These are phyloP conservation scores for Huntiella bhutanensis DNA, from an alignment of 2,329 filamentous ascomycete species.

Conservation along the genomic window DNA sequence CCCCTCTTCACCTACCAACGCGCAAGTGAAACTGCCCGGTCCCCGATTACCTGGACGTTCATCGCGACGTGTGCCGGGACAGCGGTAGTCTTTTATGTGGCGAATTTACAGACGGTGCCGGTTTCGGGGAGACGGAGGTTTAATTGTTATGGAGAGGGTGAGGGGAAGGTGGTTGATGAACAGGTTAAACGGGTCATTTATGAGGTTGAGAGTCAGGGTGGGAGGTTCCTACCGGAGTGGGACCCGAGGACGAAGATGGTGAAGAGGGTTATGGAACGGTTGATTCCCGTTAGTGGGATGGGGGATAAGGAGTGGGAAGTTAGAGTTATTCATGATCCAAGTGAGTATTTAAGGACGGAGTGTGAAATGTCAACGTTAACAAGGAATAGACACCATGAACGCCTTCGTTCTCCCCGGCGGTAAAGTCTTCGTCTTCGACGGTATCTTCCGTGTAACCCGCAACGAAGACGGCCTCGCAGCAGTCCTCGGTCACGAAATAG, in stretches of 20 bases:
- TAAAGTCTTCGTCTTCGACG: slow-evolving; percentile 63
- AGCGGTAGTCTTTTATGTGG: slow-evolving; percentile 41
- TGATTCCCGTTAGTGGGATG: slow-evolving; percentile 50
- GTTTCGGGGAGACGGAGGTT: slow-evolving; percentile 54
- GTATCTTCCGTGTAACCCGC: slow-evolving; percentile 47
- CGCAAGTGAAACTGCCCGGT: slow-evolving; percentile 18
- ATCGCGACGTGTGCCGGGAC: slow-evolving; percentile 23
- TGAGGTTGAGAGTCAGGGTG: slow-evolving; percentile 31
- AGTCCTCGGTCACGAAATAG: slow-evolving; percentile 63
- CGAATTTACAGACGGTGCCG: slow-evolving; percentile 53
- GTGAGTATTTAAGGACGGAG: slow-evolving; percentile 17
- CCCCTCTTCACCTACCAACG: slow-evolving; percentile 21
- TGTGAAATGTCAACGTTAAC: background rate
- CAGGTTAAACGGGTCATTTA: slow-evolving; percentile 38
- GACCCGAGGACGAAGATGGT: slow-evolving; percentile 37
- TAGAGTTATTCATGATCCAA: slow-evolving; percentile 49
- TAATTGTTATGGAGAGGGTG: slow-evolving; percentile 40
- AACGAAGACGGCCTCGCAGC: slow-evolving; percentile 54
- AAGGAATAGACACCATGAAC: slow-evolving; percentile 34
- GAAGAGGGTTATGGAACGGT: slow-evolving; percentile 40
- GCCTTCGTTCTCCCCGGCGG: slow-evolving; percentile 64
- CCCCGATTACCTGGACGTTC: slow-evolving; percentile 22
- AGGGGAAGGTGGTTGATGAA: slow-evolving; percentile 29
- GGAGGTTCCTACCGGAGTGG: slow-evolving; percentile 36
- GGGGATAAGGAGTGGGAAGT: slow-evolving; percentile 47